Conservation (phyloP, 2,329 filamentous ascomycete species). For the Diplodia intermedia region DNA sequence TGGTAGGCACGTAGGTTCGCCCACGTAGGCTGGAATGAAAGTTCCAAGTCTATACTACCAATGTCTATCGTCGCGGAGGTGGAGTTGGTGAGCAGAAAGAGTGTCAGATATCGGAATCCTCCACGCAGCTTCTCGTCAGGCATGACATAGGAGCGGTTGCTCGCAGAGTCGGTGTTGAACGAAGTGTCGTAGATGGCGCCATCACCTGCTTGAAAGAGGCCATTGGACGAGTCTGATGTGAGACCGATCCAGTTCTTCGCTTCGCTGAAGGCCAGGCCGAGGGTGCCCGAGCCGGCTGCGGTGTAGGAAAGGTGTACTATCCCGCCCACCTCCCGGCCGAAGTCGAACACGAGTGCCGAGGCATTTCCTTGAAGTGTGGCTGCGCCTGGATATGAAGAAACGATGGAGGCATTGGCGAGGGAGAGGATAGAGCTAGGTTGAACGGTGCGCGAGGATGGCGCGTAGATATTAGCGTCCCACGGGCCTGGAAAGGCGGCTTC, state of each 20-base stretch:
- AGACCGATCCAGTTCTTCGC: conserved; percentile 54
- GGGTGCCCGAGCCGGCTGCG: conserved; percentile 46
- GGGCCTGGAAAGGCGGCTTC: conserved; percentile 61
- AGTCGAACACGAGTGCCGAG: conserved; percentile 64
- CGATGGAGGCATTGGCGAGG: conserved; percentile 42
- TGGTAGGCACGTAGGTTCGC: conserved; percentile 51
- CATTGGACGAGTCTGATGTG: conserved; percentile 53
- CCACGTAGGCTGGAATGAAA: conserved; percentile 60
- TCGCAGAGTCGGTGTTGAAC: conserved; percentile 42
- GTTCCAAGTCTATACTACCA: conserved; percentile 51
- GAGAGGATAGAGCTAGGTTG: conserved; percentile 55
- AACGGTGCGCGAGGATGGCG: conserved; percentile 60
- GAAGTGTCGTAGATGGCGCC: conserved; percentile 56
- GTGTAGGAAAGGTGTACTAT: conserved; percentile 61
- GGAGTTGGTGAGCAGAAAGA: conserved; percentile 51
- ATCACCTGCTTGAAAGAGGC: conserved; percentile 48
- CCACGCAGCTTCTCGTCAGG: conserved; percentile 56
- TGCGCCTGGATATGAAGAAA: conserved; percentile 42
- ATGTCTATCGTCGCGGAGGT: conserved; percentile 46
- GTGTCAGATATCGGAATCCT: conserved; percentile 61
- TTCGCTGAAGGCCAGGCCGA: conserved; percentile 53
- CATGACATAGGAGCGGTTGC: conserved; percentile 52
- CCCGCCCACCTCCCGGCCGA: conserved; percentile 65
- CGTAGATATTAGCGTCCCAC: conserved; percentile 66
- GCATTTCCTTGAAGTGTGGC: conserved; percentile 54